phyloP scores from a whole-genome alignment of 306 rosid species.

The Ziziphus jujuba region DNA sequence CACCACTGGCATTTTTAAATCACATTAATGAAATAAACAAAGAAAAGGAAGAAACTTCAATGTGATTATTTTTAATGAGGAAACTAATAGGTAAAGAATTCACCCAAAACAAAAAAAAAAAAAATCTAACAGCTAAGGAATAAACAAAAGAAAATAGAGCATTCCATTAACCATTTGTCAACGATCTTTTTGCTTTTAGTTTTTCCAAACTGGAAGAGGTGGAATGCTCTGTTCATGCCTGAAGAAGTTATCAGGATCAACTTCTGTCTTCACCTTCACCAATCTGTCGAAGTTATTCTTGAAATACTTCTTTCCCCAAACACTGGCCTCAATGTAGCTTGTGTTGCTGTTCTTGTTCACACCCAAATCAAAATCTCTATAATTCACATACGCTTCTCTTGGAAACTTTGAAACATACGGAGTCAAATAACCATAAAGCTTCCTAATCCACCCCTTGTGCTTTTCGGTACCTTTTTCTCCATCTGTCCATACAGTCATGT shows the following conservation, averaged over 20 bases:
- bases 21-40: too few relatives aligned
- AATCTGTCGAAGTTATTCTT: constrained; percentile 64
- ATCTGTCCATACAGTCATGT: not conserved
- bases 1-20: too few relatives aligned
- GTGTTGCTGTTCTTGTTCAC: constrained; percentile 55
- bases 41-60: too few relatives aligned
- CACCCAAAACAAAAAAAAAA: too few relatives aligned
- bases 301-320: constrained; percentile 79
- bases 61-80: constrained; percentile 31
- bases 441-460: constrained; percentile 66
- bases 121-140: constrained; percentile 1
- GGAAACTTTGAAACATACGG: constrained; percentile 71
- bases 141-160: not conserved
- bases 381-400: constrained; percentile 79
- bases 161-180: too few relatives aligned
- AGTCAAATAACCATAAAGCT: constrained; percentile 66
- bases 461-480: not conserved
- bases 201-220: constrained; percentile 38
- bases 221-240: constrained; percentile 94
- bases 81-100: too few relatives aligned
- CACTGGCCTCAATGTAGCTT: constrained; percentile 44
- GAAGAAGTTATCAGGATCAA: constrained; percentile 84
- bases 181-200: not conserved
- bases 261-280: constrained; percentile 59
- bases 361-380: constrained; percentile 87